These are phyloP conservation scores for Didymella pomorum DNA, from an alignment of 2,329 filamentous ascomycete species.

Conservation along the genomic window DNA sequence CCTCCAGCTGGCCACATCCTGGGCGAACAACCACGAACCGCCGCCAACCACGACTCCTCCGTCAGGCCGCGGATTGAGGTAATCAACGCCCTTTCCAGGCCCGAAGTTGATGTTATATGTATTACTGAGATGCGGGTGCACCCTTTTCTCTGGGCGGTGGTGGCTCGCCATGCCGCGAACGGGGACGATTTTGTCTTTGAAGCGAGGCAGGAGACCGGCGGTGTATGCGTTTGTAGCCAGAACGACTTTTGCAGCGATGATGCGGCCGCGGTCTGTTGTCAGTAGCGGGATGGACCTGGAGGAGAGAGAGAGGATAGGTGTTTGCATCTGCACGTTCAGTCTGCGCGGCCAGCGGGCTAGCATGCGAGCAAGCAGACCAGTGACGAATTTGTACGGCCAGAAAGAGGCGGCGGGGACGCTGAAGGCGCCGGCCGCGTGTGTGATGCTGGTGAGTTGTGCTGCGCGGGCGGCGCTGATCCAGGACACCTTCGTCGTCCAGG, in stretches of 20 bases:
- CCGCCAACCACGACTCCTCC: conserved; percentile 42
- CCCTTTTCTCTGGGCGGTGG: conserved; percentile 16
- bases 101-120: conserved; percentile 41
- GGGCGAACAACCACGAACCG: conserved; percentile 47
- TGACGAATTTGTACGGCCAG: conserved; percentile 45
- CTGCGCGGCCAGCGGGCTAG: conserved; percentile 20
- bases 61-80: conserved; percentile 26
- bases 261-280: conserved; percentile 30
- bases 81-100: conserved; percentile 15
- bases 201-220: conserved; percentile 39
- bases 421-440: conserved; percentile 30
- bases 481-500: conserved; percentile 29
- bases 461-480: conserved; percentile 19
- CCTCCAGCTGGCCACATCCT: conserved; percentile 54
- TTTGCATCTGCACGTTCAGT: conserved; percentile 40
- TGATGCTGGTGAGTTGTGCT: conserved; percentile 31
- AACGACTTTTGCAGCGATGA: conserved; percentile 32
- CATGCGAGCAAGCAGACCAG: conserved; percentile 28
- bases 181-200: conserved; percentile 49
- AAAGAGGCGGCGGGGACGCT: conserved; percentile 27
- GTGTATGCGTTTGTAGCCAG: conserved; percentile 44
- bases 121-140: conserved; percentile 33
- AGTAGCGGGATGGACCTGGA: too few relatives aligned
- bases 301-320: conserved; percentile 22
- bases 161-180: conserved; percentile 42